Conservation (phyloP, 805 yeast species). For the Wickerhamomyces chaumierensis region DNA sequence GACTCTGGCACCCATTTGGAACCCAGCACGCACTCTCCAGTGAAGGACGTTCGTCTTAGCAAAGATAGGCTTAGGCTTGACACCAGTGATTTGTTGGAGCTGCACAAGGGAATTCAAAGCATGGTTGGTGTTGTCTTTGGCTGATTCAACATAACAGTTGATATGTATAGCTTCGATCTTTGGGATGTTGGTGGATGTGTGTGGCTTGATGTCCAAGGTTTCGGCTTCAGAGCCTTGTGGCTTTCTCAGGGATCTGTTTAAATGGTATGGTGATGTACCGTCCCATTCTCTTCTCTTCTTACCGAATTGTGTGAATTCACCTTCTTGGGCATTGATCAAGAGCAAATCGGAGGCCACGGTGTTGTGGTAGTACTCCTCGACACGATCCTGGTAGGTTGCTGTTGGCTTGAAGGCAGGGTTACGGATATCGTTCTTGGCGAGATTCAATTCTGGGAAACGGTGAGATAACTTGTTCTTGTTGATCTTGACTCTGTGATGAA, state of each 20-base stretch:
- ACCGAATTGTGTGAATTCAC: slow-evolving; percentile 42
- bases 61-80: slow-evolving; percentile 61
- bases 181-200: slow-evolving; percentile 65
- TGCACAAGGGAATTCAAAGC: slow-evolving; percentile 71
- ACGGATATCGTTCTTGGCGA: slow-evolving; percentile 62
- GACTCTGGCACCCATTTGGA: slow-evolving; percentile 84
- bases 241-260: slow-evolving; percentile 67
- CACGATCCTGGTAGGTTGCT: slow-evolving; percentile 69
- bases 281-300: slow-evolving; percentile 77
- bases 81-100: slow-evolving; percentile 90
- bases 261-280: slow-evolving; percentile 76
- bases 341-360: slow-evolving; percentile 69
- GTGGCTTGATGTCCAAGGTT: slow-evolving; percentile 61
- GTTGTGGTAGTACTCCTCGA: slow-evolving; percentile 63
- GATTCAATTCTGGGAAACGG: slow-evolving; percentile 54
- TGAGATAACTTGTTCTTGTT: slow-evolving; percentile 68
- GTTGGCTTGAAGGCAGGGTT: slow-evolving; percentile 71
- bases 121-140: slow-evolving; percentile 57
- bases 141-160: slow-evolving; percentile 67
- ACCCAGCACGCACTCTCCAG: slow-evolving; percentile 82
- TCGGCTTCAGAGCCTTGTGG: slow-evolving; percentile 71
- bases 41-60: slow-evolving; percentile 72
- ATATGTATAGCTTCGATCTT: slow-evolving; percentile 53
- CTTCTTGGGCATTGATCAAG: slow-evolving; percentile 68
- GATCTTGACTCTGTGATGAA: slow-evolving; percentile 78